Percentiles rank a stretch among this genome's conserved stretches.
phyloP scores from a whole-genome alignment of 2,329 filamentous ascomycete genomes.

The Botrytis pseudocinerea region DNA sequence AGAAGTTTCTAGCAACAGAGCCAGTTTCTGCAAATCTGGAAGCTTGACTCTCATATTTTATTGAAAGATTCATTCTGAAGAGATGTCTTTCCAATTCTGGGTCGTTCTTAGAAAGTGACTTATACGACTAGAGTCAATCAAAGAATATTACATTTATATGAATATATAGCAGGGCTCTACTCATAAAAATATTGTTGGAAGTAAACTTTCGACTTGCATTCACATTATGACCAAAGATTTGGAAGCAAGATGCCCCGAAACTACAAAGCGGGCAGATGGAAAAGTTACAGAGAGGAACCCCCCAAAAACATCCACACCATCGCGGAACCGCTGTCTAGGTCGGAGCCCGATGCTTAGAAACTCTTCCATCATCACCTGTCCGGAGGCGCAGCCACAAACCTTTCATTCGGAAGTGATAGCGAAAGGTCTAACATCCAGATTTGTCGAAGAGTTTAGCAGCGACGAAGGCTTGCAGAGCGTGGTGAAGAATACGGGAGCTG shows the following conservation, averaged over 20 bases:
- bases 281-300: not conserved
- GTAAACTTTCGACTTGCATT: not conserved
- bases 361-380: not conserved
- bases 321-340: not conserved
- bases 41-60: not conserved
- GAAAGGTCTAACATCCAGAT: not conserved
- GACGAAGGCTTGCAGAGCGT: not conserved
- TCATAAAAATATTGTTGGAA: not conserved
- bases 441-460: not conserved
- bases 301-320: not conserved
- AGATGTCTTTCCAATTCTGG: not conserved
- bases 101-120: not conserved
- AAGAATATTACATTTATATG: too few species aligned
- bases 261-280: accelerated
- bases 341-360: not conserved
- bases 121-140: too few species aligned
- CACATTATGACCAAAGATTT: not conserved
- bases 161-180: not conserved
- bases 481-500: not conserved
- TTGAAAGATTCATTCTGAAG: not conserved
- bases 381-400: not conserved
- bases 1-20: not conserved
- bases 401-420: not conserved
- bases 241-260: not conserved
- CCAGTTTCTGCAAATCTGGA: not conserved